Evolutionary conservation across 257 asterid species (phyloP).

Genomic region (Ajuga chamaepitys): DNA sequence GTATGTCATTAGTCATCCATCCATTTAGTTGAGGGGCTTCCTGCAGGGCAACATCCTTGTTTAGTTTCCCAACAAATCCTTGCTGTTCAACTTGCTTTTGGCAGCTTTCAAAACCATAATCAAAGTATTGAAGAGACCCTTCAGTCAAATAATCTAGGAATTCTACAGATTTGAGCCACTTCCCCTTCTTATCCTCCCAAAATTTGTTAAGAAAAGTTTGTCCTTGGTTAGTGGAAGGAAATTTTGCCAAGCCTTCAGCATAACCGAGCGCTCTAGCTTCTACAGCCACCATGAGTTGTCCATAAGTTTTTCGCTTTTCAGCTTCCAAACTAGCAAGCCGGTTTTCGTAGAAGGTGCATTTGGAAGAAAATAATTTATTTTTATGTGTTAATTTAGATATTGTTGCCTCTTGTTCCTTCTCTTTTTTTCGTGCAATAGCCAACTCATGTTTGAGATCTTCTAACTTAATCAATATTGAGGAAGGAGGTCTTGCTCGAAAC

Average conservation of each 20-base stretch:
- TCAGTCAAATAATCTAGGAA: neutral
- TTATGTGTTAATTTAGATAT: neutral
- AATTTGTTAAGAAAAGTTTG: no score
- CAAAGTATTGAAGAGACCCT: neutral
- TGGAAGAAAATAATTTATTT: neutral
- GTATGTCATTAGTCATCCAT: no score
- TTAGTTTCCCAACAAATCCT: neutral
- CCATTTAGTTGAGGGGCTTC: neutral
- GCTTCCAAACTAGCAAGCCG: neutral
- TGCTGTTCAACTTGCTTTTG: neutral
- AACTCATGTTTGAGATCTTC: neutral
- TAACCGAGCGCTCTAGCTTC: neutral
- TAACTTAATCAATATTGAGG: neutral
- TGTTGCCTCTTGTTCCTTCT: neutral
- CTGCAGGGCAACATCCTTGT: neutral
- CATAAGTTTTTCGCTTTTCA: neutral
- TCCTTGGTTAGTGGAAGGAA: no score
- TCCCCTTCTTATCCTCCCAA: neutral
- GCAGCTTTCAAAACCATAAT: neutral
- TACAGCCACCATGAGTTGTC: neutral
- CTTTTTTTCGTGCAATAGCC: neutral
- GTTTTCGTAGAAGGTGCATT: neutral
- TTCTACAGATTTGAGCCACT: neutral
- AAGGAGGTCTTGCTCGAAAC: neutral
- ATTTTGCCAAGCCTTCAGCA: neutral